These are phyloP conservation scores for Psilocybe subaeruginosa DNA, from an alignment of 768 basidiomycete genomes.

Conservation along the genomic window DNA sequence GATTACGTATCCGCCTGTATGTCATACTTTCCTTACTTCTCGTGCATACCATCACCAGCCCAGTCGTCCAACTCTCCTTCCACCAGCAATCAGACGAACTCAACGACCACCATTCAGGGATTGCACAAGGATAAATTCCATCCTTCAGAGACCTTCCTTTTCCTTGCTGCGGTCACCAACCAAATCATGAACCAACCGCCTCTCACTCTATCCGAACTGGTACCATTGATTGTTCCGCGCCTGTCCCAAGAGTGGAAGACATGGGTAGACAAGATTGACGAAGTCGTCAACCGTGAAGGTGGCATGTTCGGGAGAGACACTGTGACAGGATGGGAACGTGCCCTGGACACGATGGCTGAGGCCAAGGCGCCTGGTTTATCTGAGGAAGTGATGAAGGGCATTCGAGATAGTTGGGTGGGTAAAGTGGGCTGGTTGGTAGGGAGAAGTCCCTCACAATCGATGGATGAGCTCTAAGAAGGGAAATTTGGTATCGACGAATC, in stretches of 20 bases:
- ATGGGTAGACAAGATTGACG: slow-evolving; percentile 74
- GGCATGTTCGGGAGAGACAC: slow-evolving; percentile 82
- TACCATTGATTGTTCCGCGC: slow-evolving; percentile 61
- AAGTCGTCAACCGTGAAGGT: slow-evolving; percentile 68
- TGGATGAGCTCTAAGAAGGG: slow-evolving; percentile 21
- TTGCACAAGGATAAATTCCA: slow-evolving; percentile 69
- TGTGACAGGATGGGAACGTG: slow-evolving; percentile 69
- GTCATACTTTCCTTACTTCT: slow-evolving; percentile 88
- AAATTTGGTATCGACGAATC: background rate
- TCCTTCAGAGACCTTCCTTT: slow-evolving; percentile 74
- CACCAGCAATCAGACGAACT: slow-evolving; percentile 3
- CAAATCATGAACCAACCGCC: slow-evolving; percentile 72
- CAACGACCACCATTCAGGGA: slow-evolving; percentile 38
- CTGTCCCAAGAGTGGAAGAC: slow-evolving; percentile 76
- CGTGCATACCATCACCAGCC: slow-evolving; percentile 41
- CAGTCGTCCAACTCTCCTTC: slow-evolving; percentile 26
- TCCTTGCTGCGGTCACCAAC: slow-evolving; percentile 68
- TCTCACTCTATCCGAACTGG: slow-evolving; percentile 62
- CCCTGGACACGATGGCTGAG: slow-evolving; percentile 67
- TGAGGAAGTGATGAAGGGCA: slow-evolving; percentile 37
- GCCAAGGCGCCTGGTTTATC: slow-evolving; percentile 42
- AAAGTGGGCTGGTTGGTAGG: slow-evolving; percentile 69
- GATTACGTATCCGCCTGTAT: slow-evolving; percentile 79
- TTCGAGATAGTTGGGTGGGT: slow-evolving; percentile 66
- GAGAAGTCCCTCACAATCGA: slow-evolving; percentile 14